Evolutionary conservation across 2,329 filamentous ascomycete genomes (phyloP).

Genomic region (Neurospora sp.): DNA sequence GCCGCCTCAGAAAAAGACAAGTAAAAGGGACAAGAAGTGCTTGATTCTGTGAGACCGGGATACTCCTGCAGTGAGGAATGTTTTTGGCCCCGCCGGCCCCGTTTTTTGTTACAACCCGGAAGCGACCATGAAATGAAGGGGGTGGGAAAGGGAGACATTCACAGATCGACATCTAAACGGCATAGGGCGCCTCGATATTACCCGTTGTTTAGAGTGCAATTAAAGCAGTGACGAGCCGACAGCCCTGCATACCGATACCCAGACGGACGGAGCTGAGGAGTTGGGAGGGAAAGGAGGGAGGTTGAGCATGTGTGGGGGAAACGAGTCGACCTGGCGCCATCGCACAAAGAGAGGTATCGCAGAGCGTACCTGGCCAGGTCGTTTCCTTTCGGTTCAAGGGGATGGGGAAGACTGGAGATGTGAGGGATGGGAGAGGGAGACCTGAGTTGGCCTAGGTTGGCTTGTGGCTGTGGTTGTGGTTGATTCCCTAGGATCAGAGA

Average conservation of each 20-base stretch:
- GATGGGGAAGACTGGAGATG: not conserved
- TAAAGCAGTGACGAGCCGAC: not conserved
- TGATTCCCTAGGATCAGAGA: not conserved
- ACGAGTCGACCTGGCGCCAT: not conserved
- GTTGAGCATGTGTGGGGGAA: not conserved
- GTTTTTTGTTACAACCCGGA: not conserved
- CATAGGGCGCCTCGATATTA: not conserved
- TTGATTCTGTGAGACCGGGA: conserved; percentile 47
- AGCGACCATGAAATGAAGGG: not conserved
- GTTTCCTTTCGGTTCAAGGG: not conserved
- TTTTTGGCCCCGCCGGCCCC: not conserved
- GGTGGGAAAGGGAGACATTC: not conserved
- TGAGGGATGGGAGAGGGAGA: not conserved
- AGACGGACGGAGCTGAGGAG: not conserved
- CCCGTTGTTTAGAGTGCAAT: not conserved
- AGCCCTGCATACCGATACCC: not conserved
- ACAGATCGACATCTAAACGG: not conserved
- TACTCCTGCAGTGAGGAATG: not conserved
- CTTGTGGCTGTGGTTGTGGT: not conserved
- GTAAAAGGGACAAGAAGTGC: conserved; percentile 60
- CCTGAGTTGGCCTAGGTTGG: not conserved
- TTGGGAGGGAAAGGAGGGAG: not conserved
- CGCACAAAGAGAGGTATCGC: not conserved
- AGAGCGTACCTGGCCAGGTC: not conserved
- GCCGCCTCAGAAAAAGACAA: conserved; percentile 62